Conservation (phyloP, 192 early-diverging fungal species). For the Gonapodya sp. region DNA sequence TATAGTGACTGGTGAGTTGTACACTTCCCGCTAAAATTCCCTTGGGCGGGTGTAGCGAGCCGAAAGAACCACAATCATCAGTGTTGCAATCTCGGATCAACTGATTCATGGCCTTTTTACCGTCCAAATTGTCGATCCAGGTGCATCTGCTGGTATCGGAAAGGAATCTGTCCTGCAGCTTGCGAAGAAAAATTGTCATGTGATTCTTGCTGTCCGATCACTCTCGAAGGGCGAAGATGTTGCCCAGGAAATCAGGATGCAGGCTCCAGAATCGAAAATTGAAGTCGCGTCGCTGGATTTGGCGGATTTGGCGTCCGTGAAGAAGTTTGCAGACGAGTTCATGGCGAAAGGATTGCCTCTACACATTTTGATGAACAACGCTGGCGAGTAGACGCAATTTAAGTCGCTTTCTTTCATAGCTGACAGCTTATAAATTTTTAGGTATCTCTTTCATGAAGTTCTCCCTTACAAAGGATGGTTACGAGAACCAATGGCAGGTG, state of each 20-base stretch:
- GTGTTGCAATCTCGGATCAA: too few species aligned
- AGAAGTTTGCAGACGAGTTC: neutral
- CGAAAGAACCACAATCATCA: too few species aligned
- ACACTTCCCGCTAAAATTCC: neutral
- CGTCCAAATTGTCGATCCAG: neutral
- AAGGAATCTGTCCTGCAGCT: neutral
- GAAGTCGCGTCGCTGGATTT: neutral
- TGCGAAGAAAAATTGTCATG: neutral
- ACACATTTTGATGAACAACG: constrained; percentile 1
- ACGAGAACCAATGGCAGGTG: constrained; percentile 17
- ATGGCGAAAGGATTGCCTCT: neutral
- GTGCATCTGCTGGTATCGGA: neutral
- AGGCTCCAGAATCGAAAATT: neutral
- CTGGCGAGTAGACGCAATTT: neutral
- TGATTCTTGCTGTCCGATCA: neutral
- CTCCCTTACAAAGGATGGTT: constrained; percentile 14
- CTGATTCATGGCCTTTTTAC: too few species aligned
- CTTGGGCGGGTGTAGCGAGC: too few species aligned
- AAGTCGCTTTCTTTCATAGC: neutral
- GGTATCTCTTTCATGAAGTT: constrained; percentile 5
- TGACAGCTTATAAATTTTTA: neutral
- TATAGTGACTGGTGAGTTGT: neutral
- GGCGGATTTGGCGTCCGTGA: constrained; percentile 2
- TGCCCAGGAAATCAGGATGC: neutral
- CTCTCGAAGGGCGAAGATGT: neutral